A percentile compares a stretch with the other conserved stretches of the same genome.
These are phyloP conservation scores for Russula virescens DNA, from an alignment of 768 basidiomycete genomes.

Conservation along the genomic window DNA sequence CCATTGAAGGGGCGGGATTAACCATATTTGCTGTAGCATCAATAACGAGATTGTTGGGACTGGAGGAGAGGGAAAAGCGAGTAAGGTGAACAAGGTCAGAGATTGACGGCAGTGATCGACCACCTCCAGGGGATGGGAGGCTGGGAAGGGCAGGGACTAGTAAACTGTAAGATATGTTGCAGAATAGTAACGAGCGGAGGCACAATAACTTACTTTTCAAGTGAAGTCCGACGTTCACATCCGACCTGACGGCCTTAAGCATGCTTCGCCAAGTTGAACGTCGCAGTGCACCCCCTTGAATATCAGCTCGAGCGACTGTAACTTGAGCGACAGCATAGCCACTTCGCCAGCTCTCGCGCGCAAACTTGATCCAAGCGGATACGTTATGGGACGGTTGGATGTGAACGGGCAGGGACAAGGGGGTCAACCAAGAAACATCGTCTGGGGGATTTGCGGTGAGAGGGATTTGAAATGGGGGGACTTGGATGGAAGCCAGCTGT, in stretches of 20 bases:
- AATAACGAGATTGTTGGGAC: conserved; percentile 29
- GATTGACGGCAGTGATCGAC: conserved; percentile 48
- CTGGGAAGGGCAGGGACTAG: conserved; percentile 63
- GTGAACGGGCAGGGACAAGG: conserved; percentile 15
- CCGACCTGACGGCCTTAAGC: background rate
- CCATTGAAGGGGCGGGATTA: conserved; percentile 47
- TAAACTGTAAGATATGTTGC: conserved; percentile 13
- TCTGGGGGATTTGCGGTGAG: conserved; percentile 19
- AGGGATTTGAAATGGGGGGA: conserved; percentile 49
- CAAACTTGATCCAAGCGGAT: conserved; percentile 19
- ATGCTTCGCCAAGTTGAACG: conserved; percentile 13
- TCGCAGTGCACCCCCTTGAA: conserved; percentile 4
- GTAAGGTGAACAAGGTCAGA: conserved; percentile 55
- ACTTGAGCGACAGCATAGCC: conserved; percentile 11
- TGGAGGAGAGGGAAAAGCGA: conserved; percentile 45
- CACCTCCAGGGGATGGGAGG: conserved; percentile 52
- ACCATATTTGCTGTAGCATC: conserved; percentile 50
- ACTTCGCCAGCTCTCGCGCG: conserved; percentile 14
- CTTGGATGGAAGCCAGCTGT: conserved; percentile 43
- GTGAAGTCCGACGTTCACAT: conserved; percentile 31
- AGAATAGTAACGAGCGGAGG: conserved; percentile 4
- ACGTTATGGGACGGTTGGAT: conserved; percentile 16
- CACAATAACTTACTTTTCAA: conserved; percentile 44
- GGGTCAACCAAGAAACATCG: conserved; percentile 18
- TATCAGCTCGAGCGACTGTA: background rate